Evolutionary conservation across 1,284 basidiomycete genomes (phyloP).

Genomic region (Moniliella sp.): DNA sequence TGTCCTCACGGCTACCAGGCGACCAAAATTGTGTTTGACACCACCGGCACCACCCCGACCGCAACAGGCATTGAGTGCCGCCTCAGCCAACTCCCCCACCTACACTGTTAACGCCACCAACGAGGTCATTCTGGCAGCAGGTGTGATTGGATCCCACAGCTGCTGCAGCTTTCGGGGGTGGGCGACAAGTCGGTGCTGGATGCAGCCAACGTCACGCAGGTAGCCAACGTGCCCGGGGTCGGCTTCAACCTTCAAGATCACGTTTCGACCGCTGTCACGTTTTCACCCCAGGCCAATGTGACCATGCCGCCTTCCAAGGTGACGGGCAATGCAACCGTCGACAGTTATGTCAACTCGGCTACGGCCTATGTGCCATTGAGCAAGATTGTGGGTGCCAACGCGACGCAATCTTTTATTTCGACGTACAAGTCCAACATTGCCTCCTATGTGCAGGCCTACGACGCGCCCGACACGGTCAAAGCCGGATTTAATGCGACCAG

Average conservation of each 20-base stretch:
- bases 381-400: slow-evolving; percentile 8
- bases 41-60: slow-evolving; percentile 1
- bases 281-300: slow-evolving; percentile 6
- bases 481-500: slow-evolving; percentile 48
- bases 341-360: slow-evolving; percentile 17
- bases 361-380: slow-evolving; percentile 18
- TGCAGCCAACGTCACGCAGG: slow-evolving; percentile 34
- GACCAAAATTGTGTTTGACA: slow-evolving; percentile 13
- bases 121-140: slow-evolving; percentile 23
- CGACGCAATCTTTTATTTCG: not conserved
- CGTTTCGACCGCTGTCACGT: slow-evolving; percentile 10
- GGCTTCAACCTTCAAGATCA: slow-evolving; percentile 43
- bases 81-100: slow-evolving; percentile 3
- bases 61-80: slow-evolving; percentile 17
- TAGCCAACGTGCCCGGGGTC: slow-evolving; percentile 39
- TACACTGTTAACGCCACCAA: slow-evolving; percentile 16
- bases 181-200: slow-evolving; percentile 36
- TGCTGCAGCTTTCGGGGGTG: slow-evolving; percentile 41
- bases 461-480: slow-evolving; percentile 41
- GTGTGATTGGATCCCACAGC: slow-evolving; percentile 37
- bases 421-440: slow-evolving; percentile 19
- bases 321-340: slow-evolving; percentile 7
- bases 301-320: slow-evolving; percentile 5
- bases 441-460: slow-evolving; percentile 35
- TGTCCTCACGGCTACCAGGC: slow-evolving; percentile 20